These are phyloP conservation scores for Cyberlindnera misumaiensis DNA, from an alignment of 805 yeast species.

Conservation along the genomic window DNA sequence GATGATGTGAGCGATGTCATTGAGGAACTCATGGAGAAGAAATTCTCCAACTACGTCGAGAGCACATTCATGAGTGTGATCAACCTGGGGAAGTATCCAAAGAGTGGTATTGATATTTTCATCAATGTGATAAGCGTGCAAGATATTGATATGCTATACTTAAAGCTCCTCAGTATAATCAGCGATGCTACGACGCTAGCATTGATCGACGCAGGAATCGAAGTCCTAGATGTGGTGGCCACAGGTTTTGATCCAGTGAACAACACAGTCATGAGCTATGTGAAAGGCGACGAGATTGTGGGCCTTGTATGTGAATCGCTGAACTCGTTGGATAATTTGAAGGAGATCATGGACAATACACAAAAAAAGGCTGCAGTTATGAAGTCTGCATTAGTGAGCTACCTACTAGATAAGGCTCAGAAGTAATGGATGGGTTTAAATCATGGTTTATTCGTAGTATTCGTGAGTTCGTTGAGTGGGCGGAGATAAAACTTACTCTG, in stretches of 20 bases:
- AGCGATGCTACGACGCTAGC: slow-evolving; percentile 56
- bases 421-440: neutral
- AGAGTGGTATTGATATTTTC: slow-evolving; percentile 78
- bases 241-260: slow-evolving; percentile 43
- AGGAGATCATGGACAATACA: slow-evolving; percentile 7
- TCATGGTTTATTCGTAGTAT: no score
- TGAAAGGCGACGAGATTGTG: slow-evolving; percentile 52
- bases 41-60: slow-evolving; percentile 33
- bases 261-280: slow-evolving; percentile 42
- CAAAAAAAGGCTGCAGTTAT: slow-evolving; percentile 8
- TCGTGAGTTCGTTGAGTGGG: no score
- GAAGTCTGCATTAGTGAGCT: slow-evolving; percentile 9
- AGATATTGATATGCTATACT: slow-evolving; percentile 25
- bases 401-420: slow-evolving; percentile 5
- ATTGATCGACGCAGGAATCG: slow-evolving; percentile 78
- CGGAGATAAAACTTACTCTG: no score
- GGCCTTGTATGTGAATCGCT: slow-evolving; percentile 50
- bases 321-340: slow-evolving; percentile 7
- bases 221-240: slow-evolving; percentile 69
- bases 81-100: slow-evolving; percentile 69
- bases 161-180: slow-evolving; percentile 30
- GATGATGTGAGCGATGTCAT: slow-evolving; percentile 28
- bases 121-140: slow-evolving; percentile 51
- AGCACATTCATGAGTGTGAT: slow-evolving; percentile 32
- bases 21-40: slow-evolving; percentile 34